Conservation (phyloP, 2,329 filamentous ascomycete genomes). For the Arthrobotrys conoides region DNA sequence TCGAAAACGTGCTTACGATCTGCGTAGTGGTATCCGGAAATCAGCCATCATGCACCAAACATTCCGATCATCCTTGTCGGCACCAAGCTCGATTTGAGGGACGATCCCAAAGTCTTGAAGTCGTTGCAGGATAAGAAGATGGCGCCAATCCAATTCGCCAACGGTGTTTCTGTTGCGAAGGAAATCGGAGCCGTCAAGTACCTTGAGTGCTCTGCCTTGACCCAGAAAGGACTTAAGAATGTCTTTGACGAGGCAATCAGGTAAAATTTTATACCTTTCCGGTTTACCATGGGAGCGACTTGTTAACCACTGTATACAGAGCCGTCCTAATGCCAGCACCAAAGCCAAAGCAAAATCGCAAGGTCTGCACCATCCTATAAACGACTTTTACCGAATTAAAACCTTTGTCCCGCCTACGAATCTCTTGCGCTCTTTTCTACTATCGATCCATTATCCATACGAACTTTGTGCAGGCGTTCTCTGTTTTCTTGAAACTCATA, state of each 20-base stretch:
- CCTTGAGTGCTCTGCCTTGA: conserved; percentile 95
- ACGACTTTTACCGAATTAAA: conserved; percentile 23
- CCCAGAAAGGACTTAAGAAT: conserved; percentile 96
- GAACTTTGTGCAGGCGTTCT: conserved; percentile 38
- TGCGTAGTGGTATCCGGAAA: conserved; percentile 99
- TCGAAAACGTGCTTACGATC: conserved; percentile 57
- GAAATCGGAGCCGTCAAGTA: conserved; percentile 96
- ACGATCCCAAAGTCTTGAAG: conserved; percentile 93
- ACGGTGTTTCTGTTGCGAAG: conserved; percentile 88
- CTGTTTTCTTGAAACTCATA: conserved; percentile 42
- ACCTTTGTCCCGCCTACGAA: background rate
- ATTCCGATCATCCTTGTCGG: conserved; percentile 98
- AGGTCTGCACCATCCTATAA: conserved; percentile 76
- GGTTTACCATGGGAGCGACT: background rate
- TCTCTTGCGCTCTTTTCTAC: conserved; percentile 31
- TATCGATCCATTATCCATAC: conserved; percentile 28
- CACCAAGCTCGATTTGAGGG: conserved; percentile 99
- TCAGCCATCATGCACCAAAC: conserved; percentile 98
- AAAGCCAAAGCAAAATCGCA: conserved; percentile 73
- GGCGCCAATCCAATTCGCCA: conserved; percentile 96
- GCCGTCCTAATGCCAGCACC: conserved; percentile 80
- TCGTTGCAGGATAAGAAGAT: conserved; percentile 87
- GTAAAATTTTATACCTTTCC: conserved; percentile 71
- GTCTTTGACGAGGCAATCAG: conserved; percentile 99
- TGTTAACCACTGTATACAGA: conserved; percentile 65